A percentile compares a stretch with the other conserved stretches of the same genome.
phyloP scores from a whole-genome alignment of 1,139 yeast species.

The Saccharomyces hybrid region DNA sequence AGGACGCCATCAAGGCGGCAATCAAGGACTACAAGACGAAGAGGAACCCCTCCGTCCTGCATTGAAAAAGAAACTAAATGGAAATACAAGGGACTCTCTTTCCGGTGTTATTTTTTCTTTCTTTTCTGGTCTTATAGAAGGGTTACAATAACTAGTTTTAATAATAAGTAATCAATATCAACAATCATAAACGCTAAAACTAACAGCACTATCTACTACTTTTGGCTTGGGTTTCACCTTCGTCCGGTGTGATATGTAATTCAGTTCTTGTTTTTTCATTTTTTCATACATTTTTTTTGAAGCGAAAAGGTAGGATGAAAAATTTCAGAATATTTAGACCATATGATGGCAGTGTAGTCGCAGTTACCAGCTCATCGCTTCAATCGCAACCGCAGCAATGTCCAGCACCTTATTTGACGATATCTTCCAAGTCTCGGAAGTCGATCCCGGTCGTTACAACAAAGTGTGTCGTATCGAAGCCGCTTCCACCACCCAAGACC shows the following conservation, averaged over 20 bases:
- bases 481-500: constrained; percentile 74
- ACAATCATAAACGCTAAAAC: not conserved
- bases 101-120: not conserved
- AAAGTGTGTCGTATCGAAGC: constrained; percentile 88
- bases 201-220: not conserved
- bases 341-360: not conserved
- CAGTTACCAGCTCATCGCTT: not conserved
- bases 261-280: not conserved
- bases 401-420: constrained; percentile 88
- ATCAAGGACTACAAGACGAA: constrained; percentile 88
- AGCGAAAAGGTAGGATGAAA: not conserved
- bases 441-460: constrained; percentile 87
- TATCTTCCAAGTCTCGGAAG: constrained; percentile 77
- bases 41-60: constrained; percentile 23
- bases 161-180: not conserved
- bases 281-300: not conserved
- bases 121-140: not conserved
- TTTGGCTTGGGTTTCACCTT: not conserved
- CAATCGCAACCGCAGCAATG: constrained; percentile 36
- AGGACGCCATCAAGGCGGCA: constrained; percentile 96
- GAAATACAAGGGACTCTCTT: not conserved
- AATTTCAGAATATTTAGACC: not conserved
- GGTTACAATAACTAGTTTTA: not conserved
- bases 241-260: not conserved
- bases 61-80: not conserved